Conservation (phyloP, 1,284 basidiomycete genomes). For the Irpex lacteus region DNA sequence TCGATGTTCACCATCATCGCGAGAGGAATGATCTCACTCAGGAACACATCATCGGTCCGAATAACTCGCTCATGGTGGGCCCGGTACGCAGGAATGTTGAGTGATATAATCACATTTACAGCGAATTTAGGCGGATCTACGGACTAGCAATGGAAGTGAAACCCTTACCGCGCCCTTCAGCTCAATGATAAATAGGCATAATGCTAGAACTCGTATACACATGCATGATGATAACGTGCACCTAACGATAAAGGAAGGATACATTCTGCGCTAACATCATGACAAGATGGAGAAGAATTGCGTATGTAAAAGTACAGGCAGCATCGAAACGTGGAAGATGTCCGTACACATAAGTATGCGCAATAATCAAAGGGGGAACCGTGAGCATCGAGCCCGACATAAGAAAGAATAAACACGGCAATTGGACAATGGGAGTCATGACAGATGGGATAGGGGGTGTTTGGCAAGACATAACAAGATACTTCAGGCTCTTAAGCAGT, state of each 20-base stretch:
- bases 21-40: too few relatives aligned
- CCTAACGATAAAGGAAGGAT: not conserved
- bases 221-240: not conserved
- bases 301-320: constrained; percentile 9
- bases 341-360: constrained; percentile 12
- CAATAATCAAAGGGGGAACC: constrained; percentile 3
- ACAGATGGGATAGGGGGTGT: constrained; percentile 10
- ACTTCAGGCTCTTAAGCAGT: constrained; percentile 27
- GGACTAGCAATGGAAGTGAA: too few relatives aligned
- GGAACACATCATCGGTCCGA: not conserved
- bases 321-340: constrained; percentile 6
- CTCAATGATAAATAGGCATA: not conserved
- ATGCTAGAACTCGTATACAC: not conserved
- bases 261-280: not conserved
- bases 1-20: too few relatives aligned
- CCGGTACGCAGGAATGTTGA: too few relatives aligned
- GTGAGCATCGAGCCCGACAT: constrained; percentile 14
- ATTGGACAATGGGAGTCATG: not conserved
- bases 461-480: constrained; percentile 18
- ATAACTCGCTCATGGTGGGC: too few relatives aligned
- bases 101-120: too few relatives aligned
- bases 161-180: not conserved
- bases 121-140: too few relatives aligned
- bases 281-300: not conserved
- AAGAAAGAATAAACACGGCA: constrained; percentile 1